phyloP scores from a whole-genome alignment of 2,329 filamentous ascomycete species.

The Xylariaceae sp. region DNA sequence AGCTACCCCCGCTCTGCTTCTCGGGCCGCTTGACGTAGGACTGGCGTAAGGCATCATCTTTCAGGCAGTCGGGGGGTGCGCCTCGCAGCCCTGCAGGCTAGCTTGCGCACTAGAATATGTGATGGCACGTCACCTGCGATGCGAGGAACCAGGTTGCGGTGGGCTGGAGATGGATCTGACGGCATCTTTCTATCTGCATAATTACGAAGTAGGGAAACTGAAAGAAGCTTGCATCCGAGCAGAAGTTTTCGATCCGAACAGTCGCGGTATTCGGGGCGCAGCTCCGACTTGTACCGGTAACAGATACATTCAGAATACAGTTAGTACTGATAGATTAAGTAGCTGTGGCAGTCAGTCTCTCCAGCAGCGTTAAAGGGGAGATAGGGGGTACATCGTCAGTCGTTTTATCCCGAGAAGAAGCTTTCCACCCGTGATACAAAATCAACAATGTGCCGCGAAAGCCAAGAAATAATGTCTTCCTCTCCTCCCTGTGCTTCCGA shows the following conservation, averaged over 20 bases:
- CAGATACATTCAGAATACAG: background rate
- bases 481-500: background rate
- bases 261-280: background rate
- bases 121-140: background rate
- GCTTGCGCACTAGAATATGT: background rate
- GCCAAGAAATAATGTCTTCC: background rate
- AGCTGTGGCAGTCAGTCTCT: background rate
- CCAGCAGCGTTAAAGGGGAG: background rate
- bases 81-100: slow-evolving; percentile 13
- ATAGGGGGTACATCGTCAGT: background rate
- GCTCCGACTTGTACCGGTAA: background rate
- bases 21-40: slow-evolving; percentile 2
- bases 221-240: background rate
- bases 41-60: background rate
- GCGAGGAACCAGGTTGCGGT: slow-evolving; percentile 1
- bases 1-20: background rate
- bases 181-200: too few relatives aligned
- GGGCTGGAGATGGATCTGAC: background rate
- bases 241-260: background rate
- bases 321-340: background rate
- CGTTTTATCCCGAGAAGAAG: background rate
- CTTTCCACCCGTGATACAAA: background rate
- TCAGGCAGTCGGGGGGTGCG: slow-evolving; percentile 5
- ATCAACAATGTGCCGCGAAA: background rate
- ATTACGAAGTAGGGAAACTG: too few relatives aligned